Conservation (phyloP, 352 stramenopile species). For the Hyaloperonospora arabidopsidis region DNA sequence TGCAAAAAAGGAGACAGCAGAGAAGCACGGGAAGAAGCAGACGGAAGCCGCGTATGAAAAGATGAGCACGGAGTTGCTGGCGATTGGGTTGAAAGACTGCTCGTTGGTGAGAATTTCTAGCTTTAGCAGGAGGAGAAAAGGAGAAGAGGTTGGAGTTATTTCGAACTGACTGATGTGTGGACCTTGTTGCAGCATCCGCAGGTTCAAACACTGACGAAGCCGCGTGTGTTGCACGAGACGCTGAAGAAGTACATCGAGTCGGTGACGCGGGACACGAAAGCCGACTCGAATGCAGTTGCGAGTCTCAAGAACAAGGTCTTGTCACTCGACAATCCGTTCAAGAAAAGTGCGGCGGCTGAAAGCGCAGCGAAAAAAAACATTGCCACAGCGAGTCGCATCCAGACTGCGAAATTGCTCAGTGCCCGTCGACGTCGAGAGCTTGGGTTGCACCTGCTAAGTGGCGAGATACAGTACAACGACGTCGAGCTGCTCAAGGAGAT, state of each 20-base stretch:
- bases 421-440: slow-evolving; percentile 49
- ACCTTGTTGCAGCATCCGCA: slow-evolving; percentile 23
- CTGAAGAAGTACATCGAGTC: slow-evolving; percentile 41
- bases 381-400: slow-evolving; percentile 26
- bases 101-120: slow-evolving; percentile 36
- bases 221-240: slow-evolving; percentile 23
- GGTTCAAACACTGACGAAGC: slow-evolving; percentile 20
- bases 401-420: slow-evolving; percentile 53
- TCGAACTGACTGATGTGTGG: not conserved
- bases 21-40: slow-evolving; percentile 10
- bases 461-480: slow-evolving; percentile 45
- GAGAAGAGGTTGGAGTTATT: no score
- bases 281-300: slow-evolving; percentile 23
- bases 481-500: slow-evolving; percentile 58
- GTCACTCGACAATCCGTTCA: slow-evolving; percentile 69
- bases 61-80: slow-evolving; percentile 37
- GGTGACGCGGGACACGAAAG: slow-evolving; percentile 18
- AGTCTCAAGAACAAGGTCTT: slow-evolving; percentile 77
- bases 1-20: not conserved
- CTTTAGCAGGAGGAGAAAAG: no score
- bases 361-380: slow-evolving; percentile 25
- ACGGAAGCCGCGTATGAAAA: slow-evolving; percentile 51
- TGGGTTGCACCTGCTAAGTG: slow-evolving; percentile 46
- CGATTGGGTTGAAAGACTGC: slow-evolving; percentile 59
- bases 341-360: slow-evolving; percentile 32